Percentiles rank a stretch among this genome's conserved stretches.
These are phyloP conservation scores for Exophiala mesophila DNA, from an alignment of 2,329 filamentous ascomycete species.

Conservation along the genomic window DNA sequence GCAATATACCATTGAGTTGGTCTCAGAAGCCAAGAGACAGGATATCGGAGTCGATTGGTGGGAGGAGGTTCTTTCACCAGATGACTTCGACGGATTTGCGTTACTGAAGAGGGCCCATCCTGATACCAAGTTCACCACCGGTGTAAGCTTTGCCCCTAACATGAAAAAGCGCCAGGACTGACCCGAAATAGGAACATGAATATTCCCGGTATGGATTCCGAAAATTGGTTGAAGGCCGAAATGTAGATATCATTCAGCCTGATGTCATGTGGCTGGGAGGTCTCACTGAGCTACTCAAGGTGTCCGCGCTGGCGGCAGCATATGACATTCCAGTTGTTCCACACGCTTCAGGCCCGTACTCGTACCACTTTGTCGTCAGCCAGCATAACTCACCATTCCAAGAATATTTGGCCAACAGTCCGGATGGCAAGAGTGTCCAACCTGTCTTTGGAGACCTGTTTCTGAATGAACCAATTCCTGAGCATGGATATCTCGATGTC, in stretches of 20 bases:
- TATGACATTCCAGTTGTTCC: slow-evolving; percentile 94
- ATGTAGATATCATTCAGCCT: slow-evolving; percentile 89
- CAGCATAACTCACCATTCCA: slow-evolving; percentile 93
- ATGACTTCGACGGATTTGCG: slow-evolving; percentile 86
- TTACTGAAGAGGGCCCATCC: slow-evolving; percentile 88
- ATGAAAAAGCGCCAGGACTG: neutral
- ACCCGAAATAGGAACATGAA: slow-evolving; percentile 63
- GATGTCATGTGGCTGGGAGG: slow-evolving; percentile 98
- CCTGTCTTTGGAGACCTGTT: slow-evolving; percentile 92
- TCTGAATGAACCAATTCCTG: slow-evolving; percentile 82
- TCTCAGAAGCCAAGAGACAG: slow-evolving; percentile 71
- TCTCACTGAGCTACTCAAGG: slow-evolving; percentile 84
- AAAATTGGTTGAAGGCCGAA: slow-evolving; percentile 84
- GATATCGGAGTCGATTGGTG: slow-evolving; percentile 93
- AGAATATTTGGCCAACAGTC: slow-evolving; percentile 89
- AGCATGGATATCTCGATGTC: slow-evolving; percentile 73
- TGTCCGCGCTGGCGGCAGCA: slow-evolving; percentile 80
- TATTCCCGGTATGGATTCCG: slow-evolving; percentile 93
- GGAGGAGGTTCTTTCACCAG: slow-evolving; percentile 88
- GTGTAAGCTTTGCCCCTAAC: slow-evolving; percentile 33
- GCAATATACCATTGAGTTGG: slow-evolving; percentile 85
- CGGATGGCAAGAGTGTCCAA: slow-evolving; percentile 81
- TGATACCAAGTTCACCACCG: slow-evolving; percentile 87
- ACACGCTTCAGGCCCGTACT: slow-evolving; percentile 91
- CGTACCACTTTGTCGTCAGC: slow-evolving; percentile 92